These are phyloP conservation scores for Ophiostoma ips DNA, from an alignment of 2,329 filamentous ascomycete genomes.

Conservation along the genomic window DNA sequence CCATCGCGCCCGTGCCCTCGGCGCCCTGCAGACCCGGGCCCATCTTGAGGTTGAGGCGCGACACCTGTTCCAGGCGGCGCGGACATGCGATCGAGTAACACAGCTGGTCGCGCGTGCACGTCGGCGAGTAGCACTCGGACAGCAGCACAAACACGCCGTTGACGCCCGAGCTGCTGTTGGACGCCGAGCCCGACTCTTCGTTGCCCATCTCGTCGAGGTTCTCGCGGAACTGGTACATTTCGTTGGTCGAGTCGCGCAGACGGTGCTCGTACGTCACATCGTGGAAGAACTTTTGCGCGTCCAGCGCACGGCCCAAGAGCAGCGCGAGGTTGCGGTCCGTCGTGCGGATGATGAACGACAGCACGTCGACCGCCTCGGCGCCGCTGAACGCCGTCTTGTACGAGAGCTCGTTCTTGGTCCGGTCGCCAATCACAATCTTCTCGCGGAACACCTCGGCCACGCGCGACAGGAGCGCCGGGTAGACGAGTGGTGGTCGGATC, in stretches of 20 bases:
- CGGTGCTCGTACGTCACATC: slow-evolving; percentile 97
- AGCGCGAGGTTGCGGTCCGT: slow-evolving; percentile 90
- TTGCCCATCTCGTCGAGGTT: slow-evolving; percentile 76
- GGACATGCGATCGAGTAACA: slow-evolving; percentile 98
- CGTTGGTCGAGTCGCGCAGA: slow-evolving; percentile 79
- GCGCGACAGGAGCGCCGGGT: slow-evolving; percentile 83
- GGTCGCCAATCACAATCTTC: slow-evolving; percentile 71
- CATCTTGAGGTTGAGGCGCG: slow-evolving; percentile 82
- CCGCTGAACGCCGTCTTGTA: slow-evolving; percentile 97
- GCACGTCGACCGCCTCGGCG: slow-evolving; percentile 85
- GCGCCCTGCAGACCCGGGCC: slow-evolving; percentile 69
- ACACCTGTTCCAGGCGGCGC: slow-evolving; percentile 84
- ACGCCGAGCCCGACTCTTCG: slow-evolving; percentile 45
- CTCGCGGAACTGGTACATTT: slow-evolving; percentile 95
- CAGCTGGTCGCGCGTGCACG: slow-evolving; percentile 84
- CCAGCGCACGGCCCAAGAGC: slow-evolving; percentile 76
- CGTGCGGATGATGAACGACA: slow-evolving; percentile 93
- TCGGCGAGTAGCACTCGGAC: slow-evolving; percentile 96
- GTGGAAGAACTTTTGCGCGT: slow-evolving; percentile 98
- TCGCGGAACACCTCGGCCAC: slow-evolving; percentile 88
- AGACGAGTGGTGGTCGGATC: slow-evolving; percentile 71
- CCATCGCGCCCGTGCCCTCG: slow-evolving; percentile 31
- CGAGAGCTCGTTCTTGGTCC: slow-evolving; percentile 89
- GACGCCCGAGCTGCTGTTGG: slow-evolving; percentile 30
- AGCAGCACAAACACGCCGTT: slow-evolving; percentile 94